Base-by-base conservation (phyloP, 352 stramenopile species). In the Aphanomyces euteiches region DNA sequence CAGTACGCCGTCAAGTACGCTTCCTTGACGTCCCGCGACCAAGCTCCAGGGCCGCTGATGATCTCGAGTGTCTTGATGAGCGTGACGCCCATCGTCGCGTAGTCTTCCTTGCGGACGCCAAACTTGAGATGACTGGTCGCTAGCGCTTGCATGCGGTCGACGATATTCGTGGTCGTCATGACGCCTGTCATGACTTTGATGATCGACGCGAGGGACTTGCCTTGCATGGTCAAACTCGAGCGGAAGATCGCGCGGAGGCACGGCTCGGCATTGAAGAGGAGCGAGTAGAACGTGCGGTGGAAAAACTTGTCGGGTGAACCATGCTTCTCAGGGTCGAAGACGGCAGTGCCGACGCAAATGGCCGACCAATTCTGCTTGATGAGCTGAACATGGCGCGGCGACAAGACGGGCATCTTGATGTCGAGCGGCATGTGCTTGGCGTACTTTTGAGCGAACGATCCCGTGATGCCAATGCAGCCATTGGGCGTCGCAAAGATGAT, bases 21-120 rank as follows among this genome's bases (percentile, higher is more conserved):
- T 48, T 70, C 64, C 36, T 60, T 41, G 7, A 70, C 47, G 10
- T 54, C 64, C 3, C 39, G 37, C n/a, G 56, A 63, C 64, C 64
- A 70, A 28, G 28, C 28, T 36, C 56, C n/a, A n/a, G 28, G n/a
- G 15, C 64, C 64, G 8, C 45, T 63, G n/a, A 70, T 37, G 21
- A 70, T 70, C 39, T 54, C 64, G 8, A 70, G 47, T 28, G 64
- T 70, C 40, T 70, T 70, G n/a, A 70, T 36, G 38, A 70, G 64
- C 43, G 53, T 56, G 4, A 64, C 34, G 21, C 64, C 64, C 47
- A 45, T 41, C 21, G 53, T 56, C 15, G 53, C 61, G 47, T 70
- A 70, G 54, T 70, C 43, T 15, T 19, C 47, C 15, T 61, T 60
- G 4, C 37, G 36, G 39, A 17, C 28, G 3, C 64, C 64, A 41